Conservation (phyloP, 139 green algal species). For the Picochlorum sp. region DNA sequence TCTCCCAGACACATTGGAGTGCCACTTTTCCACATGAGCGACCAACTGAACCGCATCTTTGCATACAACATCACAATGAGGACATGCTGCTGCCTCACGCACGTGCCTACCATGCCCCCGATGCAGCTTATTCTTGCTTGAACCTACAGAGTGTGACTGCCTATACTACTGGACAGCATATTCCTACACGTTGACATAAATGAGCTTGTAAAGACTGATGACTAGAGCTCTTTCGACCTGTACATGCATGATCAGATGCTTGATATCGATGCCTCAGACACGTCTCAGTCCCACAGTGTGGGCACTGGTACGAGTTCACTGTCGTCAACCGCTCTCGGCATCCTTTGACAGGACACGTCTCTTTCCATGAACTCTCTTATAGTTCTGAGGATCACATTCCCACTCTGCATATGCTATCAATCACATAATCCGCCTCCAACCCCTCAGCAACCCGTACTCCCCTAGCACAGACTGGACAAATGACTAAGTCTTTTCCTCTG, state of each 20-base stretch:
- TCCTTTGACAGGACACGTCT: slow-evolving; percentile 37
- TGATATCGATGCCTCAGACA: slow-evolving; percentile 62
- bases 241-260: slow-evolving; percentile 39
- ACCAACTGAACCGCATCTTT: no score
- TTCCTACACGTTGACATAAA: no score
- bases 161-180: no score
- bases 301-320: slow-evolving; percentile 41
- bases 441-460: slow-evolving; percentile 13
- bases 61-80: no score
- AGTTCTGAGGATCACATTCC: slow-evolving; percentile 66
- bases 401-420: not conserved
- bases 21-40: no score
- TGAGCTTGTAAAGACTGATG: no score
- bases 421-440: slow-evolving; percentile 8
- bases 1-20: no score
- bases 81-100: no score
- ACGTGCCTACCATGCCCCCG: no score
- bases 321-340: slow-evolving; percentile 65
- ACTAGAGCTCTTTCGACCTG: not conserved
- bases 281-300: slow-evolving; percentile 26
- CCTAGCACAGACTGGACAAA: slow-evolving; percentile 67
- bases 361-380: slow-evolving; percentile 56
- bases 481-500: slow-evolving; percentile 29
- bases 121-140: no score
- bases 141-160: no score